These are phyloP conservation scores for Penicillium fuscoglaucum DNA, from an alignment of 2,329 filamentous ascomycete species.

Conservation along the genomic window DNA sequence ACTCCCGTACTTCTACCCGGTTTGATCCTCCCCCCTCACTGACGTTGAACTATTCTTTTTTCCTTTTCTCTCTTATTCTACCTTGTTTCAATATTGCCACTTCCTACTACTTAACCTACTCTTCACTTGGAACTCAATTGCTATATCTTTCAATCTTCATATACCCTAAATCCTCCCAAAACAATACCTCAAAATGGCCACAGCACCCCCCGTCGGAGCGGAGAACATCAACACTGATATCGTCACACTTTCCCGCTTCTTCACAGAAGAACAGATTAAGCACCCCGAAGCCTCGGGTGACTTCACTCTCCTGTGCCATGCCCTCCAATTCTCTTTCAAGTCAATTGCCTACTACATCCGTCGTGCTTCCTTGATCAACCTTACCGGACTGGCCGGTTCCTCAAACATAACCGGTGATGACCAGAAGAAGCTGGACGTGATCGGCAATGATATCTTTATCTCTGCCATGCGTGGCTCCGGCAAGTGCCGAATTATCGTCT, in stretches of 20 bases:
- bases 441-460: constrained; percentile 97
- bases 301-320: constrained; percentile 98
- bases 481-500: constrained; percentile 89
- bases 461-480: constrained; percentile 90
- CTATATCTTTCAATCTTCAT: constrained; percentile 1
- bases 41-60: constrained; percentile 17
- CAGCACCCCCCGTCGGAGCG: constrained; percentile 54
- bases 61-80: neutral
- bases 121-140: constrained; percentile 4
- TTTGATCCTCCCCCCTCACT: constrained; percentile 13
- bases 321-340: constrained; percentile 99
- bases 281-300: constrained; percentile 94
- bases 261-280: constrained; percentile 94
- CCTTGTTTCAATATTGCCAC: constrained; percentile 3
- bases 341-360: constrained; percentile 99
- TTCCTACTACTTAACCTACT: constrained; percentile 1
- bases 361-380: constrained; percentile 89
- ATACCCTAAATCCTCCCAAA: constrained; percentile 4
- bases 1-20: constrained; percentile 27
- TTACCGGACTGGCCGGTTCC: constrained; percentile 90
- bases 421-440: constrained; percentile 99
- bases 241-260: constrained; percentile 88
- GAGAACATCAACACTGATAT: constrained; percentile 96
- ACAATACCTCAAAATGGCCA: constrained; percentile 32
- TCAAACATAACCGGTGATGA: constrained; percentile 96